Evolutionary conservation across 352 stramenopile genomes (phyloP), one percentile per base, ranked within the genome.

Genomic region (Phytopythium mirpurense): DNA sequence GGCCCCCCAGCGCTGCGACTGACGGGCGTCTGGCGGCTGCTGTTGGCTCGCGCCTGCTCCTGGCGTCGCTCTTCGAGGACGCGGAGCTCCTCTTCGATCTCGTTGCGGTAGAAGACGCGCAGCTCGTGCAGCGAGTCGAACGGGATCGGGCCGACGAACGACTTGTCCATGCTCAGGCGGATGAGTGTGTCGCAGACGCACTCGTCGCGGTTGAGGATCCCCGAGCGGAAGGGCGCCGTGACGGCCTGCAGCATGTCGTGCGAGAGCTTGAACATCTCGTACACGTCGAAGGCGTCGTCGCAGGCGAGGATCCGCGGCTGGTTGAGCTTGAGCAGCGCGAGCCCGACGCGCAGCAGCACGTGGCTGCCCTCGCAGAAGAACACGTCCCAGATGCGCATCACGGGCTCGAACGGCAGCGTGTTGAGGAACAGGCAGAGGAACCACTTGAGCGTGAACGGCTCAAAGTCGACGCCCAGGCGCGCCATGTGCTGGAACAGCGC

Each of bases 391-490:
- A 97, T 80, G 9, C 88, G 77, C 65, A 96, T 69, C n/a, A 88
- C 86, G 0, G 81, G 83, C 42, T 96, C 86, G 35, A 97, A 84
- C 16, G 85, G 84, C 18, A 97, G 62, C 24, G 87, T 94, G 59
- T 97, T 96, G n/a, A 97, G 65, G 66, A 96, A 97, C 4, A 96
- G 59, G 63, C 90, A 97, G 0, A 97, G 59, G 41, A 97, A 97
- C 90, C 89, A 97, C 60, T 96, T 96, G 53, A 95, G 81, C 36
- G 89, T 96, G 40, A 97, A 88, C 21, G 86, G 85, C 49, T 93
- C 81, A 52, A 96, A 75, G 51, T 95, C 82, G 7, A 96, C 82
- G 37, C 85, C 70, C 5, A 96, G 67, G 3, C 36, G 32, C 21
- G 90, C 70, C 40, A 96, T 67, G 56, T 95, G 86, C 29, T 64